phyloP scores from a whole-genome alignment of 257 asterid genomes.

The Gardenia jasminoides region DNA sequence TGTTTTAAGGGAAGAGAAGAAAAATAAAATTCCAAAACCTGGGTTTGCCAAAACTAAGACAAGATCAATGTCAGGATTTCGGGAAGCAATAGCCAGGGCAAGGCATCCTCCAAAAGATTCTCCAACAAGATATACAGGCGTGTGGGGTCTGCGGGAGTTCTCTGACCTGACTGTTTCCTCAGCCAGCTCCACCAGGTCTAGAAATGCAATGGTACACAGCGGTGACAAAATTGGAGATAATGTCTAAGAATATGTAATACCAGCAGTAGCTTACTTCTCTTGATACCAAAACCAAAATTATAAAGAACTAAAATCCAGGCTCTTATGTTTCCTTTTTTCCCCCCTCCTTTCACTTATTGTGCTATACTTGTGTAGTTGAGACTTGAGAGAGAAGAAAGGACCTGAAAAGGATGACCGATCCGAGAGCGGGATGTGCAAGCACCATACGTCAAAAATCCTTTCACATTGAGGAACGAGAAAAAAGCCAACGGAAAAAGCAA shows the following conservation, averaged over 20 bases:
- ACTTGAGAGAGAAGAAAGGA: constrained; percentile 19
- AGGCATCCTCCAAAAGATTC: constrained; percentile 82
- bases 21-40: constrained; percentile 36
- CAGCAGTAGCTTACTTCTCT: neutral
- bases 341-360: neutral
- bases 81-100: constrained; percentile 80
- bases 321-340: no score
- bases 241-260: no score
- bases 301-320: neutral
- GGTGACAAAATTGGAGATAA: neutral
- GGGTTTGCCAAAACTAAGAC: constrained; percentile 73
- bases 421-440: constrained; percentile 76
- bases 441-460: constrained; percentile 79
- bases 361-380: neutral
- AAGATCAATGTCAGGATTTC: constrained; percentile 69
- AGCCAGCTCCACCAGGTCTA: constrained; percentile 71
- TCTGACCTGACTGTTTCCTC: constrained; percentile 58
- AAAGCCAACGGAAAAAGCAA: no score
- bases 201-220: neutral
- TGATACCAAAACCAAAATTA: no score
- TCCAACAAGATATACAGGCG: constrained; percentile 79
- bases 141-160: constrained; percentile 40
- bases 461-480: neutral
- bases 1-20: neutral
- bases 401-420: constrained; percentile 75